Evolutionary conservation across 495 filamentous ascomycete genomes (phyloP), one percentile per base, ranked within the genome.

Genomic region (Penicillium coprophilum): DNA sequence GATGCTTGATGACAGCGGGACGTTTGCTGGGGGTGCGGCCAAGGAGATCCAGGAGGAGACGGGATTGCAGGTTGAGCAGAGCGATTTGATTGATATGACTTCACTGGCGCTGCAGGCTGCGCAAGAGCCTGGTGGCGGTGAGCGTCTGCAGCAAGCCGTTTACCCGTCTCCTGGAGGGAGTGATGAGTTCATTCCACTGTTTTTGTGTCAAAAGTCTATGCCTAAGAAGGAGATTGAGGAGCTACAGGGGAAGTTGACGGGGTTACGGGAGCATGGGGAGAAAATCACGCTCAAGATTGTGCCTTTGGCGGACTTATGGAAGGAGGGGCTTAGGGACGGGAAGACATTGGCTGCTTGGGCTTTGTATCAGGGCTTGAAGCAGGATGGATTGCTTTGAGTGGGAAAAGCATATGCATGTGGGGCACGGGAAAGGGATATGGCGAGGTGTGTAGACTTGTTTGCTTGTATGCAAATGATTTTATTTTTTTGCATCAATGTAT

Each of bases 21-120:
- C 80, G 4, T 96, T 96, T 71, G 77, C 80, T 6, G 91, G 92
- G 3, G 81, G 80, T 2, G 92, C 91, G 0, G 91, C 91, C 15
- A 84, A 82, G 53, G 92, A 96, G 71, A 92, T 96, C 47, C 59
- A 84, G 21, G 90, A 96, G 70, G 92, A 96, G 71, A 83, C 89
- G 4, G 89, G 86, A 13, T 61, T 92, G 32, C 75, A 74, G 50
- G 82, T 88, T 40, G 68, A 72, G 15, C 71, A 79, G 40, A 59
- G 69, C 2, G 79, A 87, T 49, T 61, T 96, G 17, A 78, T 87
- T 41, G 85, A 95, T 58, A 80, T 96, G 80, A 88, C 86, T 0
- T 71, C 81, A 20, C 66, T 88, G 23, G 83, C 80, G 12, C 59
- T 81, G 21, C 72, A 70, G 43, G 66, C 61, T 13, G 50, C 43